Base-by-base conservation (phyloP, 129 eudicot species). In the Pittosporum tobira region DNA sequence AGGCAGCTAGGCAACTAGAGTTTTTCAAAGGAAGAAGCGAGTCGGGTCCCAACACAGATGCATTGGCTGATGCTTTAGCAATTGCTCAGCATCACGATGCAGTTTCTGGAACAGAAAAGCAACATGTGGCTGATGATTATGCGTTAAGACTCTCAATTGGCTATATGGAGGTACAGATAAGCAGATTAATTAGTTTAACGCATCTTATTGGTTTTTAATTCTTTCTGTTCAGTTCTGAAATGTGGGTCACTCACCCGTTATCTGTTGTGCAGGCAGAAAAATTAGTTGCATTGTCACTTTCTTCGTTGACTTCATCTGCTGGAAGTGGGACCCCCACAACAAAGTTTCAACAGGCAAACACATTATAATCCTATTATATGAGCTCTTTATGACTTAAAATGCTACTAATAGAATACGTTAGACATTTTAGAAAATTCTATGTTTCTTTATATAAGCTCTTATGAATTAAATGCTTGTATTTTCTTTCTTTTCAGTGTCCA, bases 331-430 rank as follows among this genome's bases (percentile, higher is more conserved):
- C 38, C 20, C 2, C 62, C 8, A 13, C 45, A 9, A 21, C 67
- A 21, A 59, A 44, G 37, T 72, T 72, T 65, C 72, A 59, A 57
- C 77, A 64, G 77, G 77, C 46, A 72, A 34, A 4, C n/a, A 16
- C 20, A 20, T 36, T 18, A 24, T 21, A 11, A 49, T 4, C 31
- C 31, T 50, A 8, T 36, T n/a, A n/a, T n/a, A n/a, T 28, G 23
- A 3, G 1, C 4, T 31, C 15, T 62, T n/a, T 29, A 62, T 13
- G 14, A 6, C 18, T 11, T n/a, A 19, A n/a, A n/a, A 55, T 22
- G 9, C 18, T 6, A 36, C 14, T 40, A 10, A 34, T n/a, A 52
- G 37, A 26, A 52, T n/a, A 52, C 18, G 7, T 52, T 28, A 13
- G 16, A 52, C 26, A 16, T 24, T 28, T 27, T 52, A 27, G 18